A percentile compares a stretch with the other conserved stretches of the same genome.
These are phyloP conservation scores for Micractinium sp. DNA, from an alignment of 139 green algal species.

Conservation along the genomic window DNA sequence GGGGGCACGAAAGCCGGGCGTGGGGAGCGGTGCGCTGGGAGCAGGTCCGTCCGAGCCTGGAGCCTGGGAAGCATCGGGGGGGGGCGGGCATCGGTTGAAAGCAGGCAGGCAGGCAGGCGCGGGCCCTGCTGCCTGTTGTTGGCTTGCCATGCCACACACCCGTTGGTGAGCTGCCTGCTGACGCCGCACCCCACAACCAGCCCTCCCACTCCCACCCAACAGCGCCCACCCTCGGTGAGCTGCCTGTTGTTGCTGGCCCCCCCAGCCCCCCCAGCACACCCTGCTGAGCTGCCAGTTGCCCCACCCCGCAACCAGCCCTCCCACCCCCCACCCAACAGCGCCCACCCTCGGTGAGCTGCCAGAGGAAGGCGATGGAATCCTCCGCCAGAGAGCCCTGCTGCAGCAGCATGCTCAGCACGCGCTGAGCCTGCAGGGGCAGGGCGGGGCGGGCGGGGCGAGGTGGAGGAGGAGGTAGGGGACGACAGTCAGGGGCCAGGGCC, in stretches of 20 bases:
- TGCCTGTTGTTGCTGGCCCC: conserved; percentile 44
- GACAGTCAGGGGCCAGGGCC: background rate
- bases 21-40: background rate
- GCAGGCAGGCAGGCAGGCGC: too few relatives aligned
- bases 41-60: too few relatives aligned
- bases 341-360: conserved; percentile 71
- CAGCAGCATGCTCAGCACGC: conserved; percentile 68
- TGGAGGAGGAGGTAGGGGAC: background rate
- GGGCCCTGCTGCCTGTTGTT: conserved; percentile 58
- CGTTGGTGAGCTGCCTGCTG: background rate
- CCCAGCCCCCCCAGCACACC: background rate
- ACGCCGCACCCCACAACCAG: too few relatives aligned
- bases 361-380: conserved; percentile 83
- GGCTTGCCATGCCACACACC: background rate
- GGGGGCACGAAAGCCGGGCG: too few relatives aligned
- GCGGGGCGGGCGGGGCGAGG: background rate
- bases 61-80: too few relatives aligned
- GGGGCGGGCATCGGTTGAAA: background rate
- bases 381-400: conserved; percentile 53
- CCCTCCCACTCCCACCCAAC: too few relatives aligned
- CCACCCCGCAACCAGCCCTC: too few relatives aligned
- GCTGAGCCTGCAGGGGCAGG: conserved; percentile 51
- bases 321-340: too few relatives aligned
- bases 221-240: conserved; percentile 63
- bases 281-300: background rate